phyloP scores from a whole-genome alignment of 257 asterid species.

The Solanum chiquidenum region DNA sequence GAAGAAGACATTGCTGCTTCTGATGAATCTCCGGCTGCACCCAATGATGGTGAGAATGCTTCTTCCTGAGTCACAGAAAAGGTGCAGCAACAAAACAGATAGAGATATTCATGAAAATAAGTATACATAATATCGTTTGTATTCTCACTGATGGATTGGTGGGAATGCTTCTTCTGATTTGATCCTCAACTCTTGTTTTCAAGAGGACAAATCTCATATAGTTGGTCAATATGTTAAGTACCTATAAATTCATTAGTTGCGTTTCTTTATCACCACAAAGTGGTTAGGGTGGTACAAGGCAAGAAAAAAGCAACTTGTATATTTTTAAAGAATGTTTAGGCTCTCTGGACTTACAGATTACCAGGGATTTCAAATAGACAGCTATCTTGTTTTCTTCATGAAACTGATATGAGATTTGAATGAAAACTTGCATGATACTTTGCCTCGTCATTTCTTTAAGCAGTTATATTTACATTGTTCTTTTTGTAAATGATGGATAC shows the following conservation, averaged over 20 bases:
- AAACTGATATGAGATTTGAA: neutral
- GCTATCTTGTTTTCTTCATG: neutral
- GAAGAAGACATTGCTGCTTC: neutral
- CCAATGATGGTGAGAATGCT: neutral
- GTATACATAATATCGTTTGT: neutral
- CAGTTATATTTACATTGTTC: neutral
- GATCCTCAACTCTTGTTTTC: neutral
- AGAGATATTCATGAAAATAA: neutral
- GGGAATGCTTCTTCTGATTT: neutral
- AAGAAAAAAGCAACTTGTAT: neutral
- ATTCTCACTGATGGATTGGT: neutral
- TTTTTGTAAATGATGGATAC: neutral
- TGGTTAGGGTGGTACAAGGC: neutral
- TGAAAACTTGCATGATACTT: neutral
- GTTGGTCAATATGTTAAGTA: neutral
- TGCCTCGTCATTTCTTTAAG: neutral
- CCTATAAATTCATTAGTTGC: neutral
- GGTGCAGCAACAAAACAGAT: neutral
- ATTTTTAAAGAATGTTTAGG: neutral
- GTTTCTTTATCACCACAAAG: neutral
- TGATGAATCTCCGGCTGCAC: neutral
- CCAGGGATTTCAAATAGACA: neutral
- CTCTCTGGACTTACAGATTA: neutral
- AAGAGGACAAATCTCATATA: neutral
- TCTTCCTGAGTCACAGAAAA: neutral